These are phyloP conservation scores for Fraxinus sp. DNA, from an alignment of 305 asterid species.

Conservation along the genomic window DNA sequence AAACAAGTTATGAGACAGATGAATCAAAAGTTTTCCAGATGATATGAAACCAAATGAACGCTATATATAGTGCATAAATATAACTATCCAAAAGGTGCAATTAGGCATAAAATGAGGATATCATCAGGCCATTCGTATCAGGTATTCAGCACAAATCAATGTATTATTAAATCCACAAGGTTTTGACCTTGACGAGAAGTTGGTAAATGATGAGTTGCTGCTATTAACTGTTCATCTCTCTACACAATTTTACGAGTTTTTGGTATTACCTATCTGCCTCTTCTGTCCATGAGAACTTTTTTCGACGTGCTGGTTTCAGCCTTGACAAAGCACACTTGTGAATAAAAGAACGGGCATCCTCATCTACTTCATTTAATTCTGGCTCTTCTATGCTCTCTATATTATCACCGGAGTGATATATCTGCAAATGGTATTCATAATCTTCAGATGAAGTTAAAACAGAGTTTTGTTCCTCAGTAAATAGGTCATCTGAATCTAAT, in stretches of 20 bases:
- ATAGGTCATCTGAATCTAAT: conserved; percentile 37
- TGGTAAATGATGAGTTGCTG: conserved; percentile 19
- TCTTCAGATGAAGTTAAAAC: conserved; percentile 31
- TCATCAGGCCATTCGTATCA: conserved; percentile 6
- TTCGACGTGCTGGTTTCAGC: conserved; percentile 50
- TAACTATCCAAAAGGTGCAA: conserved; percentile 3
- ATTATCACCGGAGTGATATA: conserved; percentile 31
- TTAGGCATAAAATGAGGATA: conserved; percentile 19
- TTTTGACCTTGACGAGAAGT: conserved; percentile 1
- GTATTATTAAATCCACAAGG: conserved; percentile 9
- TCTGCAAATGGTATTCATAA: conserved; percentile 36
- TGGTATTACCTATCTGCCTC: conserved; percentile 77
- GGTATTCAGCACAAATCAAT: conserved; percentile 16
- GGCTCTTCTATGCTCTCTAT: conserved; percentile 36
- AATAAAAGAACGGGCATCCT: conserved; percentile 40
- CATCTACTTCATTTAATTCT: conserved; percentile 52
- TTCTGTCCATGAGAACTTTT: conserved; percentile 78
- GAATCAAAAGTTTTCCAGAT: conserved; percentile 11
- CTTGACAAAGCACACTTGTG: conserved; percentile 55
- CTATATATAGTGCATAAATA: neutral
- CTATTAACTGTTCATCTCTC: conserved; percentile 20
- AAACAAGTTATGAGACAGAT: conserved; percentile 19
- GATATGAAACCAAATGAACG: conserved; percentile 9
- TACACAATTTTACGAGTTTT: conserved; percentile 23
- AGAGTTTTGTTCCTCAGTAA: conserved; percentile 37